Evolutionary conservation across 306 rosid genomes (phyloP).

Genomic region (Lathyrus sativus): DNA sequence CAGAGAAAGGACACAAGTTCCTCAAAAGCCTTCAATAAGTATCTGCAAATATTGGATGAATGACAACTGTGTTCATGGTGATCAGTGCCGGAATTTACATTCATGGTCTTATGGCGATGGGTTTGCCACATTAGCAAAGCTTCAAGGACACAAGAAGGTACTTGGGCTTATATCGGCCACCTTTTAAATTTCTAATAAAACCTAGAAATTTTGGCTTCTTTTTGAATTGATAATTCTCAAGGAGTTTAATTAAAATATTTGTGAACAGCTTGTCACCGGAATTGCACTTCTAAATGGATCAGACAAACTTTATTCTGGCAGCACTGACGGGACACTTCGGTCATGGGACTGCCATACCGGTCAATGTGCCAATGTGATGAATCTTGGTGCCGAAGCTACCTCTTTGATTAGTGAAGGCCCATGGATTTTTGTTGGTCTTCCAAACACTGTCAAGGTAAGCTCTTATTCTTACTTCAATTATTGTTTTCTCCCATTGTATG

Average conservation of each 20-base stretch:
- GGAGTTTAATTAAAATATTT: not conserved
- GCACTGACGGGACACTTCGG: slow-evolving; percentile 43
- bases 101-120: slow-evolving; percentile 46
- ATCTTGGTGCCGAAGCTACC: slow-evolving; percentile 39
- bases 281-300: slow-evolving; percentile 42
- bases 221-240: not conserved
- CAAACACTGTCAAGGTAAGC: slow-evolving; percentile 49
- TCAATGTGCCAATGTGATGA: slow-evolving; percentile 34
- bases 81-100: slow-evolving; percentile 43
- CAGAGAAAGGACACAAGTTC: not conserved
- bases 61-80: slow-evolving; percentile 44
- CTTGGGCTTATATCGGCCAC: not conserved
- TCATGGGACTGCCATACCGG: slow-evolving; percentile 54
- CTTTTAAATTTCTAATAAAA: not conserved
- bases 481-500: not conserved
- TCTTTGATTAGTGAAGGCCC: slow-evolving; percentile 45
- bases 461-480: not conserved
- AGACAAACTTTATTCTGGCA: slow-evolving; percentile 46
- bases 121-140: slow-evolving; percentile 40
- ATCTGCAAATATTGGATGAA: slow-evolving; percentile 46
- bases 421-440: slow-evolving; percentile 55
- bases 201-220: not conserved
- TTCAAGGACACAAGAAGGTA: slow-evolving; percentile 58
- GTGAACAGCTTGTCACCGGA: slow-evolving; percentile 43
- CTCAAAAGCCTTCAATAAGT: not conserved